A percentile compares a stretch with the other conserved stretches of the same genome.
Evolutionary conservation across 768 basidiomycete genomes (phyloP).

Genomic region (Lactarius evosmus): DNA sequence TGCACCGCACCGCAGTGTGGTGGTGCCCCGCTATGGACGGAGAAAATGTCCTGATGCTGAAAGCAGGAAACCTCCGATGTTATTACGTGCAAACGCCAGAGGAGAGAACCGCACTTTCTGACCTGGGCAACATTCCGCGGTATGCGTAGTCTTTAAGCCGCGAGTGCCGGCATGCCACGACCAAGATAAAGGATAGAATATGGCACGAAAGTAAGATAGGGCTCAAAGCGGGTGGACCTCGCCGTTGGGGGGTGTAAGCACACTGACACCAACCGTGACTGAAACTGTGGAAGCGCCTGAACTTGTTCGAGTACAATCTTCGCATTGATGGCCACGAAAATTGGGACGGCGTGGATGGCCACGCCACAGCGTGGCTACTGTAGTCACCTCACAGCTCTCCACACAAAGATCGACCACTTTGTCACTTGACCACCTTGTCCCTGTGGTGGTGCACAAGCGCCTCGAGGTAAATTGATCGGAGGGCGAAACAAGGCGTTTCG

Average conservation of each 20-base stretch:
- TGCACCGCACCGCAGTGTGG: background rate
- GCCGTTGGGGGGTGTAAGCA: background rate
- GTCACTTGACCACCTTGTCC: constrained; percentile 22
- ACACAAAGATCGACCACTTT: constrained; percentile 19
- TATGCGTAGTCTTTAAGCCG: background rate
- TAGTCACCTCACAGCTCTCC: background rate
- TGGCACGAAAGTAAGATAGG: background rate
- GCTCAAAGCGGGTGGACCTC: background rate
- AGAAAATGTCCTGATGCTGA: background rate
- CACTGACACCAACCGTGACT: background rate
- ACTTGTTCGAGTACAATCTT: background rate
- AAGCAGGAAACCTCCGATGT: background rate
- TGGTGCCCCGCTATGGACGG: background rate
- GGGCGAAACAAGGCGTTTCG: constrained; percentile 1
- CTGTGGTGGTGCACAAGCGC: constrained; percentile 12
- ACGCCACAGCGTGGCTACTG: too few relatives aligned
- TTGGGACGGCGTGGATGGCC: background rate
- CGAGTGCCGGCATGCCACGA: background rate
- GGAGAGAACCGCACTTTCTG: background rate
- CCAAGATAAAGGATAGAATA: background rate
- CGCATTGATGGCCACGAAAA: background rate
- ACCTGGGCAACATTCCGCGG: background rate
- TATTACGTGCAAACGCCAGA: background rate
- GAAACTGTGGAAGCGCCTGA: background rate
- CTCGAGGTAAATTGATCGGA: constrained; percentile 25